Percentiles rank a stretch among this genome's conserved stretches.
phyloP scores from a whole-genome alignment of 768 basidiomycete genomes.

The Lentinula sp. region DNA sequence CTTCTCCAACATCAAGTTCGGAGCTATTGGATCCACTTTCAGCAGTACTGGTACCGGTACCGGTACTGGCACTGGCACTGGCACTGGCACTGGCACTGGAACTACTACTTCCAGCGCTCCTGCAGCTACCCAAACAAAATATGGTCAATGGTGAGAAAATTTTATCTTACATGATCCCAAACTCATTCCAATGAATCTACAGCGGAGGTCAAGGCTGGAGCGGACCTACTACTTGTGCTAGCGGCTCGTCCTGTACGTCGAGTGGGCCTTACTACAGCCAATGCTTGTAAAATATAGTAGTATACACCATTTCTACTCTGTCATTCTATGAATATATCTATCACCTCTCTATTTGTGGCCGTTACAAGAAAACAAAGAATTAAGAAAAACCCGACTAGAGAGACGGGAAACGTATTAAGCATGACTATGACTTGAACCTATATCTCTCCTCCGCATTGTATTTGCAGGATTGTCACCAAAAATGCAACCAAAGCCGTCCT shows the following conservation, averaged over 20 bases:
- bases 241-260: constrained; percentile 9
- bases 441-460: not conserved
- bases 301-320: not conserved
- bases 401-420: not conserved
- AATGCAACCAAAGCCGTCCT: constrained; percentile 4
- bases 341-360: too few relatives aligned
- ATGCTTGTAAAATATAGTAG: not conserved
- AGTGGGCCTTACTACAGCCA: constrained; percentile 9
- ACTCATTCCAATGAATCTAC: not conserved
- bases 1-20: constrained; percentile 34
- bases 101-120: not conserved
- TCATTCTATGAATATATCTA: too few relatives aligned
- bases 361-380: too few relatives aligned
- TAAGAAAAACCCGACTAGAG: too few relatives aligned
- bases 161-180: not conserved
- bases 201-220: constrained; percentile 12
- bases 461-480: not conserved
- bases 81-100: not conserved
- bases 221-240: constrained; percentile 12
- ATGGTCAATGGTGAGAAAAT: constrained; percentile 6
- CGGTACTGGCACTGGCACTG: constrained; percentile 7
- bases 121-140: constrained; percentile 5
- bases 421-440: not conserved
- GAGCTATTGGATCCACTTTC: constrained; percentile 29
- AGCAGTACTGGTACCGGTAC: constrained; percentile 7